Evolutionary conservation across 2,329 filamentous ascomycete species (phyloP).

Genomic region (Beauveria australis): DNA sequence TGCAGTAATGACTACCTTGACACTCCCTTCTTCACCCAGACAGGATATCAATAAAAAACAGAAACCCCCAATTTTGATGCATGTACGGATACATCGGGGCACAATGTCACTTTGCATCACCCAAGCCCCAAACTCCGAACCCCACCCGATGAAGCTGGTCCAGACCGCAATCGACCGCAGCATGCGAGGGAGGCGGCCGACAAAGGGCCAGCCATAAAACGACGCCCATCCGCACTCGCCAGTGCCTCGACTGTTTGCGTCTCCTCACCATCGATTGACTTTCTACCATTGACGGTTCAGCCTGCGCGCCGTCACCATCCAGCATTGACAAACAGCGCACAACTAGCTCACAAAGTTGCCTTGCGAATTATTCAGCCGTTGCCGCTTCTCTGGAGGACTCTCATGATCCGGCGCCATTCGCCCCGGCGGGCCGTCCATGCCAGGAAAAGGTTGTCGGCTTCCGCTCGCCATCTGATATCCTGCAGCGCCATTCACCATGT

Average conservation of each 20-base stretch:
- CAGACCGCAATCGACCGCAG: conserved; percentile 20
- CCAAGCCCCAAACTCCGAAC: conserved; percentile 12
- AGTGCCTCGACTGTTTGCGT: background rate
- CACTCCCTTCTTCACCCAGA: background rate
- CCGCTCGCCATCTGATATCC: conserved; percentile 29
- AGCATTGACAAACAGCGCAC: background rate
- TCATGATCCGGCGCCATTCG: conserved; percentile 27
- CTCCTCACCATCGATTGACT: background rate
- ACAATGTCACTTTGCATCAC: conserved; percentile 6
- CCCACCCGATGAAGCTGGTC: conserved; percentile 17
- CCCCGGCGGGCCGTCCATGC: conserved; percentile 15
- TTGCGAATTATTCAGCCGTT: conserved; percentile 37
- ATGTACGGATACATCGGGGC: background rate
- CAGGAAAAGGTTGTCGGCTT: conserved; percentile 14
- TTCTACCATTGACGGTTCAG: no score
- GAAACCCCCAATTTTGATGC: background rate
- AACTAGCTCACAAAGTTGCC: conserved; percentile 28
- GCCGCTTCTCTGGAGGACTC: conserved; percentile 44
- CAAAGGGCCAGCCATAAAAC: conserved; percentile 1
- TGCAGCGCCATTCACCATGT: conserved; percentile 35
- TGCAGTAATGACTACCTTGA: background rate
- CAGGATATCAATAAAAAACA: background rate
- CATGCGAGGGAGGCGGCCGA: background rate
- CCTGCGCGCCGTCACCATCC: background rate
- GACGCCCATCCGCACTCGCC: background rate